These are phyloP conservation scores for Draba incana DNA, from an alignment of 345 rosid genomes.

Conservation along the genomic window DNA sequence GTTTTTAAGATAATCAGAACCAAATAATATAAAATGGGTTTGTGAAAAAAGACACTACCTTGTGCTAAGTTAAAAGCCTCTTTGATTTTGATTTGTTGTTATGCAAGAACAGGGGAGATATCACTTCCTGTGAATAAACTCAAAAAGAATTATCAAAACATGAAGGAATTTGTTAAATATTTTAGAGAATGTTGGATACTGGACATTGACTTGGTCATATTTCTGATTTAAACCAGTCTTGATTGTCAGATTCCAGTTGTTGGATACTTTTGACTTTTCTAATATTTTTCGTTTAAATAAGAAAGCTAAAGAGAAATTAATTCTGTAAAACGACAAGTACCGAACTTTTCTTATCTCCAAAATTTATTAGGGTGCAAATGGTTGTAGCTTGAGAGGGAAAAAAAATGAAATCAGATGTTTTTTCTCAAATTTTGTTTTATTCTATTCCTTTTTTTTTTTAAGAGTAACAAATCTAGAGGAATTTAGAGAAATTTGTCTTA, in stretches of 20 bases:
- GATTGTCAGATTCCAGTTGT: not conserved
- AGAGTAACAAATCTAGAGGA: no score
- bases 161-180: no score
- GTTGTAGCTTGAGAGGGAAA: no score
- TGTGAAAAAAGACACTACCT: constrained; percentile 1
- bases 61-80: not conserved
- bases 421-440: no score
- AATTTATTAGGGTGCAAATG: no score
- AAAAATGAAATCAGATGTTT: no score
- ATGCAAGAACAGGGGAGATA: constrained; percentile 1
- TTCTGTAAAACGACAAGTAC: no score
- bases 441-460: no score
- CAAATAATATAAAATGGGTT: not conserved
- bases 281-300: not conserved
- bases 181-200: not conserved
- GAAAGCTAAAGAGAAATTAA: not conserved
- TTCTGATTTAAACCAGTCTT: no score
- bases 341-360: no score
- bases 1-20: not conserved
- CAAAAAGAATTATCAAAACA: constrained; percentile 8
- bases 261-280: constrained; percentile 16
- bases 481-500: no score
- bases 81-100: not conserved
- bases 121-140: not conserved
- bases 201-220: not conserved